These are phyloP conservation scores for Cercospora sp. DNA, from an alignment of 2,329 filamentous ascomycete species.

Conservation along the genomic window DNA sequence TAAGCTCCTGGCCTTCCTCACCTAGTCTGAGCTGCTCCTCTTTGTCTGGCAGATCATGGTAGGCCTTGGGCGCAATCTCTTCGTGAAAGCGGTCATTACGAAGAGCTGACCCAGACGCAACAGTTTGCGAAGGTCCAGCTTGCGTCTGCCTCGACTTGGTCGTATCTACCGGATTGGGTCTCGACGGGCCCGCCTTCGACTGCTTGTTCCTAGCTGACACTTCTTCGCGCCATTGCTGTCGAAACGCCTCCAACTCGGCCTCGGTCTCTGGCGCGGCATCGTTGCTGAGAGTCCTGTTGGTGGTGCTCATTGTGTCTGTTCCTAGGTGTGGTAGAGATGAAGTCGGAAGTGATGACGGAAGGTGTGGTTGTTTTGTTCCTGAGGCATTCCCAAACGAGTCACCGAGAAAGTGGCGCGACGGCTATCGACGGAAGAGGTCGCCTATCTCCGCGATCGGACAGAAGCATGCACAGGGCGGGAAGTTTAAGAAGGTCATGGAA, in stretches of 20 bases:
- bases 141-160: constrained; percentile 6
- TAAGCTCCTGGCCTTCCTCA: constrained; percentile 42
- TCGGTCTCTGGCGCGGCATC: constrained; percentile 40
- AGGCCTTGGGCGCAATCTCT: constrained; percentile 44
- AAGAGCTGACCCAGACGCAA: constrained; percentile 30
- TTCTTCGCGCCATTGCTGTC: constrained; percentile 82
- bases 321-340: not conserved
- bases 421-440: not conserved
- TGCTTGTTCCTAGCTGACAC: constrained; percentile 57
- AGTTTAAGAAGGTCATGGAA: constrained; percentile 15
- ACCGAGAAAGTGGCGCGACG: constrained; percentile 2
- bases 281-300: constrained; percentile 14
- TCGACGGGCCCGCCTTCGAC: constrained; percentile 12
- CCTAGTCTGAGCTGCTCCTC: constrained; percentile 48
- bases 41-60: constrained; percentile 51
- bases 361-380: not conserved
- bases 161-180: constrained; percentile 1
- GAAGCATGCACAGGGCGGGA: not conserved
- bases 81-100: constrained; percentile 42
- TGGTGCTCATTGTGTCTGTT: constrained; percentile 15
- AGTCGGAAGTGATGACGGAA: not conserved
- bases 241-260: constrained; percentile 80
- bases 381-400: constrained; percentile 1
- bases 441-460: constrained; percentile 13
- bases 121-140: constrained; percentile 8